Evolutionary conservation across 768 basidiomycete species (phyloP).

Genomic region (Kwoniella dejecticola): DNA sequence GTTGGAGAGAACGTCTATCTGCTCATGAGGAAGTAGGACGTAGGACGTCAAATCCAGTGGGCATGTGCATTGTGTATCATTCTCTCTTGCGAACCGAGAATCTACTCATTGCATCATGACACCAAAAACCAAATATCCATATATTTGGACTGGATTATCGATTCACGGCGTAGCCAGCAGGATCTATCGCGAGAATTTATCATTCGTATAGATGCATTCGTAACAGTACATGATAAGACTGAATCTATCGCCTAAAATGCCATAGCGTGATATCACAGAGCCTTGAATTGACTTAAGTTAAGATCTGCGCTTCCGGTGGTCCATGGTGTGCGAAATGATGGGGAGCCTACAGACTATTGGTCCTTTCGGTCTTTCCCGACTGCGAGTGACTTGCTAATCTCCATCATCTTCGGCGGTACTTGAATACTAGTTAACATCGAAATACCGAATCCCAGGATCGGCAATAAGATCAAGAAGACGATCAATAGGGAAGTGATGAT

Average conservation of each 20-base stretch:
- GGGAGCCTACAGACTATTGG: too few relatives aligned
- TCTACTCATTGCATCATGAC: too few relatives aligned
- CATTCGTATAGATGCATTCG: conserved; percentile 1
- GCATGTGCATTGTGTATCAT: too few relatives aligned
- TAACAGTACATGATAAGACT: background rate
- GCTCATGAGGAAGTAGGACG: conserved; percentile 64
- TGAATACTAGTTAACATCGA: conserved; percentile 48
- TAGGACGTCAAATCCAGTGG: too few relatives aligned
- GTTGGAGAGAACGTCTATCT: conserved; percentile 91
- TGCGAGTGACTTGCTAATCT: conserved; percentile 43
- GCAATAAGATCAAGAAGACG: conserved; percentile 47
- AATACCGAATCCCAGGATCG: conserved; percentile 45
- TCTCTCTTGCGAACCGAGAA: too few relatives aligned
- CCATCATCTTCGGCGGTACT: conserved; percentile 54
- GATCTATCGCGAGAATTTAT: too few relatives aligned
- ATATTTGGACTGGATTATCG: too few relatives aligned
- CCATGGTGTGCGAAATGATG: too few relatives aligned
- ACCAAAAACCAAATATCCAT: too few relatives aligned
- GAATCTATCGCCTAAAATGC: background rate
- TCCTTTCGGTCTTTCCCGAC: conserved; percentile 52
- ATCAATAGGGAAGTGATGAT: conserved; percentile 50
- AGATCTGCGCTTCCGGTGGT: too few relatives aligned
- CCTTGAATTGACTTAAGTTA: too few relatives aligned
- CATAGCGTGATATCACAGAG: background rate
- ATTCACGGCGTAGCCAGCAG: too few relatives aligned